phyloP scores from a whole-genome alignment of 1,284 basidiomycete genomes.

The Cystobasidiaceae sp. region DNA sequence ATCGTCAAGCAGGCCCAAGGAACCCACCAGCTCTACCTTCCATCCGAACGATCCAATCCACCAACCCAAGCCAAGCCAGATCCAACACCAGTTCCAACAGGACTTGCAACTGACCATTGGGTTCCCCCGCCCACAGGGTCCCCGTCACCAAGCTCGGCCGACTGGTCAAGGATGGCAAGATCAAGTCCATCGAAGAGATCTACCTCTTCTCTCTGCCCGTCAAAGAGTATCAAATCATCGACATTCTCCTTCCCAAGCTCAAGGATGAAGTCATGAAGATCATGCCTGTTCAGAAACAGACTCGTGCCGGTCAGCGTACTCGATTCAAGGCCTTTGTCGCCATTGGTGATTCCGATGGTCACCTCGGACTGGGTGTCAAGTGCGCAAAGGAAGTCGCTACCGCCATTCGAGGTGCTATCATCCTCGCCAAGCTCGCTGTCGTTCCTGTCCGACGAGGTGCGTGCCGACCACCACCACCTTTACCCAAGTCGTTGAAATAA shows the following conservation, averaged over 20 bases:
- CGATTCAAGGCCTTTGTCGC: constrained; percentile 99
- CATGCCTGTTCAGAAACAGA: constrained; percentile 99
- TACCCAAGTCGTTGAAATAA: too few species aligned
- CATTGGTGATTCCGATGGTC: constrained; percentile 96
- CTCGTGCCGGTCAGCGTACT: constrained; percentile 97
- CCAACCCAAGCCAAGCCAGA: too few species aligned
- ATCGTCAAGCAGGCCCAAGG: too few species aligned
- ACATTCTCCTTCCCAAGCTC: constrained; percentile 93
- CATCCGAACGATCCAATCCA: too few species aligned
- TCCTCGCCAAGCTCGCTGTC: constrained; percentile 91
- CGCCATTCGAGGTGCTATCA: constrained; percentile 97
- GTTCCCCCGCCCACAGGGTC: constrained; percentile 64
- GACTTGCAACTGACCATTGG: neutral
- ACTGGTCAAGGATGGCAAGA: constrained; percentile 98
- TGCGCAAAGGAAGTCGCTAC: constrained; percentile 99
- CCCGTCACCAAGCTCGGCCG: constrained; percentile 99
- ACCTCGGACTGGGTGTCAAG: constrained; percentile 99
- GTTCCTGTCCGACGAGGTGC: constrained; percentile 91
- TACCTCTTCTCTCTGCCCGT: constrained; percentile 99
- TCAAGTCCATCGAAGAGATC: constrained; percentile 99
- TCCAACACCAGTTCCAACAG: too few species aligned
- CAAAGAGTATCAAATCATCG: constrained; percentile 97
- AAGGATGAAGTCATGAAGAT: constrained; percentile 99
- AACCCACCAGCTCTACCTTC: too few species aligned
- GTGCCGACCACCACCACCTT: too few species aligned